phyloP scores from a whole-genome alignment of 768 basidiomycete genomes.

The Psilocybe cubensis region DNA sequence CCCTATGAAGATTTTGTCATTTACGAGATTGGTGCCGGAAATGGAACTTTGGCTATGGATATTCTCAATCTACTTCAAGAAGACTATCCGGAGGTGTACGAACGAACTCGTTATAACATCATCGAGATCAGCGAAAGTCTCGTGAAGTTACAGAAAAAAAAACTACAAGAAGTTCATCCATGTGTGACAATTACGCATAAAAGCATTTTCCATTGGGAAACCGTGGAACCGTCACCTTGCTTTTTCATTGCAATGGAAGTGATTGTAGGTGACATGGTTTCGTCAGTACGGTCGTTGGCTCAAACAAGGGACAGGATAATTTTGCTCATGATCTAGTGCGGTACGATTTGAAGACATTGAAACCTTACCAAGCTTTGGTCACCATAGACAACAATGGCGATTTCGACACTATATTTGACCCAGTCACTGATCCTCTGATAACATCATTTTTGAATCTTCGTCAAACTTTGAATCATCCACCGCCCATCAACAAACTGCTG shows the following conservation, averaged over 20 bases:
- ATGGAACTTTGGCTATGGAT: constrained; percentile 91
- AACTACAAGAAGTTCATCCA: constrained; percentile 63
- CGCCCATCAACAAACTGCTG: constrained; percentile 59
- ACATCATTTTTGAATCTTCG: constrained; percentile 76
- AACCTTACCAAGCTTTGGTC: constrained; percentile 85
- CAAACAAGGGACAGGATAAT: constrained; percentile 72
- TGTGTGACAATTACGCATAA: constrained; percentile 72
- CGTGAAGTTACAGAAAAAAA: constrained; percentile 69
- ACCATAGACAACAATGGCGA: constrained; percentile 81
- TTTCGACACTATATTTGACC: constrained; percentile 82
- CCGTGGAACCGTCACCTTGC: constrained; percentile 78
- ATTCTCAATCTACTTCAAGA: constrained; percentile 81
- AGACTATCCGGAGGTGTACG: constrained; percentile 89
- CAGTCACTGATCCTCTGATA: constrained; percentile 85
- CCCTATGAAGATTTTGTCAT: constrained; percentile 96
- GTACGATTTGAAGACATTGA: constrained; percentile 78
- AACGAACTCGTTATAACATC: constrained; percentile 89
- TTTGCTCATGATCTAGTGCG: constrained; percentile 95
- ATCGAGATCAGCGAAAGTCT: constrained; percentile 91
- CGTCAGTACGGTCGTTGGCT: background rate
- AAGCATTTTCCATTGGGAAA: constrained; percentile 88
- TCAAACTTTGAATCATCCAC: constrained; percentile 55
- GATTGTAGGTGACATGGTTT: constrained; percentile 58
- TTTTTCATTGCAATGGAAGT: constrained; percentile 97
- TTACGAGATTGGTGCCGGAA: constrained; percentile 98